Evolutionary conservation across 805 yeast genomes (phyloP), one percentile per base, ranked within the genome.

Genomic region (Isabelozyma gotoi): DNA sequence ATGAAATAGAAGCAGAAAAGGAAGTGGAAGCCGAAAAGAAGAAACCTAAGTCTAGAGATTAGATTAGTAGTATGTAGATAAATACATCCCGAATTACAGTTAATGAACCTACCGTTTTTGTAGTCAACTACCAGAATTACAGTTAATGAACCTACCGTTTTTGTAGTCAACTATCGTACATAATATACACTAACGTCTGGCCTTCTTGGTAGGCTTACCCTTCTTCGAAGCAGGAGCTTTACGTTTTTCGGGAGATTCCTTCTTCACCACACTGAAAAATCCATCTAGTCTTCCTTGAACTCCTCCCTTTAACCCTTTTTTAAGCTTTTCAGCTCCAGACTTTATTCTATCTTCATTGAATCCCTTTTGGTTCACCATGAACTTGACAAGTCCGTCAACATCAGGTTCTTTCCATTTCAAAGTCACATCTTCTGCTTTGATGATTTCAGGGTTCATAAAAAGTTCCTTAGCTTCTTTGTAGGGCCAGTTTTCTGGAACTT

Each of bases 401-500:
- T 94, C 86, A 1, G 99, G 99, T 46, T 85, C 91, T 2, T 62
- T 66, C 98, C 98, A 94, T 62, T 90, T 89, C 55, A 94, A 60
- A 2, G 78, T 78, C 7, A 88, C 70, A 0, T 82, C 84, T 2
- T 69, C 67, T 2, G 86, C 82, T 31, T 77, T 74, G 5, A 73
- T 59, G 3, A 90, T 88, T 20, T 92, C 98, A 0, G 99, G 98
- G 16, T 82, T 71, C 54, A 83, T 63, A 60, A 94, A 92, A 38
- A 94, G 69, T 48, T 86, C 81, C 56, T 97, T 78, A 2, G 96
- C 98, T 53, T 85, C 96, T 46, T 80, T 80, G 57, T 74, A 91
- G 2, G 96, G 96, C 97, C 97, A 94, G 55, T 88, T 82, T 57
- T 91, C 97, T 1, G 99, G 98, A 19, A 94, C 77, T 56, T 83